Evolutionary conservation across 169 alveolate species (phyloP), one percentile per base, ranked within the genome.

Genomic region (Cryptosporidium sp.): DNA sequence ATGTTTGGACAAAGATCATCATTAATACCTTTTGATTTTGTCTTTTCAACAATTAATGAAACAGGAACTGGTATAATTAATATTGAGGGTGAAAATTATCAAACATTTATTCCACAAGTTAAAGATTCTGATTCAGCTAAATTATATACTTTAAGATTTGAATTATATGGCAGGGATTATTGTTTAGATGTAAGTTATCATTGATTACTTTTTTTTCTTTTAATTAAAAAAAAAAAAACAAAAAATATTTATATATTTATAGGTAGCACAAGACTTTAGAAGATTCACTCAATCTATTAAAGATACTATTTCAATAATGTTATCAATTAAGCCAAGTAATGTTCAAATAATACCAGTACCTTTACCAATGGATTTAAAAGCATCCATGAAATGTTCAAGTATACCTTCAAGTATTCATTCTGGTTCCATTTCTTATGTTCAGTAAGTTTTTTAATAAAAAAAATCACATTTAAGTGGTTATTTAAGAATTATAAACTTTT

Each of bases 241-340:
- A 26, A 26, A 26, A 26, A 26, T 26, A 26, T 75, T 39, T 33
- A 31, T 26, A 9, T 0, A 51, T 1, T 58, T 73, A 4, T 21
- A 80, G 87, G 87, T 80, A n/a, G 56, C 75, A 26, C 87, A 80
- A 80, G 87, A 80, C 31, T 80, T 80, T 26, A 80, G 87, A 44
- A 80, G 75, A 62, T 80, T 80, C 45, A 65, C 87, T 16, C 87
- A 80, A 42, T 80, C 80, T 39, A 62, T 80, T 45, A 80, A 80
- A 62, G 75, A 80, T 61, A 62, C 87, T 1, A 80, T 80, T 12
- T 80, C 87, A 37, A 53, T 65, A 26, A 62, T 51, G 42, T 53
- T 80, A 14, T 80, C 87, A 14, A 80, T 80, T n/a, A 80, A 80
- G 58, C 87, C 87, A 62, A 80, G 87, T 80, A 65, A 80, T 62